phyloP scores from a whole-genome alignment of 2,329 filamentous ascomycete genomes.

The Ilyonectria robusta region DNA sequence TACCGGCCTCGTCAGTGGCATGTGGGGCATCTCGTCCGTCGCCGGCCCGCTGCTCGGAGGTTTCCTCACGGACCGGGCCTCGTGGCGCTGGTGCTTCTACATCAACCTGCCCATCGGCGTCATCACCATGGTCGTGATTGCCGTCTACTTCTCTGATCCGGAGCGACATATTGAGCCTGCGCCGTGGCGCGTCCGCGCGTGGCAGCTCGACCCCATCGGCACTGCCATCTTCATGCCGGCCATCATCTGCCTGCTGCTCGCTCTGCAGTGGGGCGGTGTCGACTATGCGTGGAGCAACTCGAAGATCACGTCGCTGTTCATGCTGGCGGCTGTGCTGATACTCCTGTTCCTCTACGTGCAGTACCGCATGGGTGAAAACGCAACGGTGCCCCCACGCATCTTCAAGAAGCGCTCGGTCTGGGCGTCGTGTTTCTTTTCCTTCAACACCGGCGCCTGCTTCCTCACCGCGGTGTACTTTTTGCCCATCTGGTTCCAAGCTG shows the following conservation, averaged over 20 bases:
- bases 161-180: slow-evolving; percentile 42
- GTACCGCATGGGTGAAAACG: slow-evolving; percentile 55
- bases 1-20: slow-evolving; percentile 55
- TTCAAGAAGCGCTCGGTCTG: slow-evolving; percentile 57
- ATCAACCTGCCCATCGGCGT: slow-evolving; percentile 58
- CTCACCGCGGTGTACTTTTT: slow-evolving; percentile 55
- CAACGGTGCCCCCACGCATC: slow-evolving; percentile 61
- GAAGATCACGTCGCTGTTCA: slow-evolving; percentile 48
- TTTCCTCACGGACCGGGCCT: slow-evolving; percentile 53
- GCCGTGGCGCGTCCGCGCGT: slow-evolving; percentile 44
- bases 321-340: slow-evolving; percentile 51
- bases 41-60: slow-evolving; percentile 54
- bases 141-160: slow-evolving; percentile 46
- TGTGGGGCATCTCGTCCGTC: slow-evolving; percentile 62
- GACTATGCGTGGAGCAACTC: slow-evolving; percentile 50
- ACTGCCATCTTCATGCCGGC: slow-evolving; percentile 52
- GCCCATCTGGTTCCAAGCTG: slow-evolving; percentile 63
- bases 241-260: slow-evolving; percentile 63
- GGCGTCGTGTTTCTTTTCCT: slow-evolving; percentile 53
- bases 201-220: slow-evolving; percentile 51
- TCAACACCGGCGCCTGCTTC: slow-evolving; percentile 56
- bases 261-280: slow-evolving; percentile 65
- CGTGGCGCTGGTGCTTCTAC: slow-evolving; percentile 59
- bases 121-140: slow-evolving; percentile 51
- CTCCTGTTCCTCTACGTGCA: slow-evolving; percentile 57